Conservation (phyloP, 2,329 filamentous ascomycete genomes). For the Atkinsonella texensis region DNA sequence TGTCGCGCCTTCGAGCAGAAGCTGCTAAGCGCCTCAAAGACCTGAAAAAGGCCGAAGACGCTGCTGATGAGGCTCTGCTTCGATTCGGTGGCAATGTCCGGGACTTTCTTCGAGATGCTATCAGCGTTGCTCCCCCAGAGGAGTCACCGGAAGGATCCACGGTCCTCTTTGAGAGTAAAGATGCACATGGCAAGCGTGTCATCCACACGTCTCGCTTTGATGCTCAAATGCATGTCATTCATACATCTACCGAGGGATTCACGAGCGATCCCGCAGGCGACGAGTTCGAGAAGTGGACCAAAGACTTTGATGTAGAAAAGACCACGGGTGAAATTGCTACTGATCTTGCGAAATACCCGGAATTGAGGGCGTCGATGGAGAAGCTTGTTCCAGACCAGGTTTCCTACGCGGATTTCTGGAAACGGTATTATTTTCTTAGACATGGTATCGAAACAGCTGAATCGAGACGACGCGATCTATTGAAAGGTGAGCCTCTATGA, state of each 20-base stretch:
- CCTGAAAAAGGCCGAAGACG: constrained; percentile 84
- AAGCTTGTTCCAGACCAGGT: constrained; percentile 86
- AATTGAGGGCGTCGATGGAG: constrained; percentile 84
- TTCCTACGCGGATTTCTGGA: constrained; percentile 87
- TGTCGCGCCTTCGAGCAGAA: constrained; percentile 64
- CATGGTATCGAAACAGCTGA: constrained; percentile 92
- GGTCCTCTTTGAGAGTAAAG: constrained; percentile 88
- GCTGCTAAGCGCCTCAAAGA: constrained; percentile 78
- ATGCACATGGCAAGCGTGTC: constrained; percentile 77
- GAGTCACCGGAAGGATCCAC: constrained; percentile 41
- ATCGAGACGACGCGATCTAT: constrained; percentile 70
- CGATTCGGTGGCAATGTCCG: constrained; percentile 84
- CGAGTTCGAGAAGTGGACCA: constrained; percentile 63
- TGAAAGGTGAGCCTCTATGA: constrained; percentile 56
- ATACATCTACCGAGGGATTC: constrained; percentile 74
- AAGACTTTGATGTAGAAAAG: constrained; percentile 64
- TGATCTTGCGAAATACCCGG: constrained; percentile 76
- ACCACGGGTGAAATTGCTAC: constrained; percentile 74
- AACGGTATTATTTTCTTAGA: constrained; percentile 86
- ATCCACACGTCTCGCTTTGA: constrained; percentile 93
- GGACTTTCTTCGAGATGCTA: constrained; percentile 81
- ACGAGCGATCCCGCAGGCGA: constrained; percentile 64
- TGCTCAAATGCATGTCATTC: constrained; percentile 89
- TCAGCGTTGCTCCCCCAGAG: constrained; percentile 69
- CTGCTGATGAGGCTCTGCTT: constrained; percentile 86